Conservation (phyloP, 75 land plant species). For the Pseudotsuga menziesii region DNA sequence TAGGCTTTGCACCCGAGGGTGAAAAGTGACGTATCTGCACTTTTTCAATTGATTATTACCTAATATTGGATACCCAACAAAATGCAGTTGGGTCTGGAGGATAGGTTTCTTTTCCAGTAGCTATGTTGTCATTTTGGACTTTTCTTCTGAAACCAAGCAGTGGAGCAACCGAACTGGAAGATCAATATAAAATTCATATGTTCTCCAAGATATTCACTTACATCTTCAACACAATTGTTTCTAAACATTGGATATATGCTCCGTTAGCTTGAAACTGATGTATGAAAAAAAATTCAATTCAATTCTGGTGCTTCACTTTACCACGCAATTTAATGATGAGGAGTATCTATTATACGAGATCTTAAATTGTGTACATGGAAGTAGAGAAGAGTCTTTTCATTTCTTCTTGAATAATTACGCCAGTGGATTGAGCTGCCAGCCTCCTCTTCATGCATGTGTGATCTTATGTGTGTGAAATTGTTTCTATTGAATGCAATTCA, state of each 20-base stretch:
- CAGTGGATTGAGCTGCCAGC: too few species aligned
- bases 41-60: neutral
- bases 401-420: too few species aligned
- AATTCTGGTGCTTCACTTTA: neutral
- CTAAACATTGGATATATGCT: too few species aligned
- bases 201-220: neutral
- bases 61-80: neutral
- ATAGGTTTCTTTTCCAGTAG: neutral
- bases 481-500: too few species aligned
- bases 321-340: neutral
- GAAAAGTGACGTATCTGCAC: neutral
- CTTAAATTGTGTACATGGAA: too few species aligned
- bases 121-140: neutral
- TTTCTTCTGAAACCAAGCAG: neutral
- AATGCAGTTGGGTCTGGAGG: neutral
- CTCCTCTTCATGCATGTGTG: too few species aligned
- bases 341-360: too few species aligned
- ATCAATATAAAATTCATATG: slow-evolving; percentile 1
- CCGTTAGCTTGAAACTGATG: too few species aligned
- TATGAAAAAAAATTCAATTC: neutral
- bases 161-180: neutral
- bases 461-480: too few species aligned
- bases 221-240: too few species aligned
- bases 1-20: neutral
- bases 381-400: too few species aligned